Evolutionary conservation across 805 yeast genomes (phyloP), one percentile per base, ranked within the genome.

Genomic region (Candida incommunis): DNA sequence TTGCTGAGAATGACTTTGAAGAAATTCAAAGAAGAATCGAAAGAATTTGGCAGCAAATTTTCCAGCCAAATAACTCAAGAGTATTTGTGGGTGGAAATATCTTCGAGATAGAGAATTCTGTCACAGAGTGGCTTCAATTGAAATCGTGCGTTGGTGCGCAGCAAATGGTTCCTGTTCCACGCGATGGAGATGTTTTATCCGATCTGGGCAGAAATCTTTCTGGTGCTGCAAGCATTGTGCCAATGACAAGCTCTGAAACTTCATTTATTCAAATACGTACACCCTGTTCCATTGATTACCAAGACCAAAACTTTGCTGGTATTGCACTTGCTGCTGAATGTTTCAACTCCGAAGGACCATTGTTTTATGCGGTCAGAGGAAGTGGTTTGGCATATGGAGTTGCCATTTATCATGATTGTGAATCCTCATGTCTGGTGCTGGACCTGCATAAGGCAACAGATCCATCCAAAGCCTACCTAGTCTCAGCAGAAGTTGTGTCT

Each of bases 291-390:
- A 65, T 70, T 1, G 69, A 67, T 46, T 78, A 72, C 51, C 54
- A 60, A 13, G 70, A 76, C 42, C 65, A 68, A 20, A 95, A 88
- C 53, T 67, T 78, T 24, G 78, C 82, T 43, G 80, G 79, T 22
- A 69, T 90, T 35, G 72, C 80, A 0, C 70, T 88, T 23, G 84
- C 87, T 4, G 71, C 81, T 4, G 87, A 82, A 45, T 82, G 78
- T 54, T 67, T 92, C 51, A 82, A 86, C 29, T 86, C 85, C 18
- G 98, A 92, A 61, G 98, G 98, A 2, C 98, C 97, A 27, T 80
- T 90, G 50, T 90, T 97, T 96, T 75, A 85, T 55, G 95, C 94
- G 46, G 83, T 92, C 26, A 75, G 98, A 63, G 98, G 98, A 35
- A 73, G 87, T 1, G 98, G 98, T 2, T 67, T 84, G 40, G 96